Conservation (phyloP, 2,329 filamentous ascomycete species). For the Zasmidium angulare region DNA sequence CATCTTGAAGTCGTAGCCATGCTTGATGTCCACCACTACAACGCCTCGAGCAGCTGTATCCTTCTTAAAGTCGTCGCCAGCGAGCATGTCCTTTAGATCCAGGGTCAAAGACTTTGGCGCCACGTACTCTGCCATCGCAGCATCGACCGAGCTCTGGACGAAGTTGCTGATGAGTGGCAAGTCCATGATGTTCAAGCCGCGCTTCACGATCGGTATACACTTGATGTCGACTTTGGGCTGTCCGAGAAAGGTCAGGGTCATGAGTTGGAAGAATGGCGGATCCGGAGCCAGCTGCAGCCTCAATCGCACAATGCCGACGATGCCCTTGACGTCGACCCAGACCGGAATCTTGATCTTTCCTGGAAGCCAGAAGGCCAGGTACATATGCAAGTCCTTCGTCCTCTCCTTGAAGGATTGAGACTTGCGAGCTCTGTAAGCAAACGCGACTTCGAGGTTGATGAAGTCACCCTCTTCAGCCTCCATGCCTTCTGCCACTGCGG, state of each 20-base stretch:
- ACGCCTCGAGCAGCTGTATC: constrained; percentile 66
- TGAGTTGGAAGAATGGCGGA: constrained; percentile 74
- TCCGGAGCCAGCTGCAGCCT: constrained; percentile 73
- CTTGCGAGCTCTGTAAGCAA: constrained; percentile 68
- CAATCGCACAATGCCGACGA: constrained; percentile 68
- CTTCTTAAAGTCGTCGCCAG: constrained; percentile 77
- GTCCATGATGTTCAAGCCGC: constrained; percentile 71
- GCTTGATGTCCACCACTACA: constrained; percentile 64
- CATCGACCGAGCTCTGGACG: constrained; percentile 71
- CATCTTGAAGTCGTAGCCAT: constrained; percentile 69
- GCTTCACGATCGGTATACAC: constrained; percentile 68
- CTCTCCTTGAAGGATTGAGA: constrained; percentile 59
- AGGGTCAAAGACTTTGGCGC: constrained; percentile 73
- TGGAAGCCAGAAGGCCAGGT: constrained; percentile 65
- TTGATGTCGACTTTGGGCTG: constrained; percentile 71
- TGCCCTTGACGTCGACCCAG: constrained; percentile 72
- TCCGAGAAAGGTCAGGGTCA: constrained; percentile 71
- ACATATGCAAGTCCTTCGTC: constrained; percentile 71
- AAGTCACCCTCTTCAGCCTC: constrained; percentile 77
- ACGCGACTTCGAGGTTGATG: constrained; percentile 72
- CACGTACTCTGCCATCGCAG: constrained; percentile 72
- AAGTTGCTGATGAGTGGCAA: constrained; percentile 73
- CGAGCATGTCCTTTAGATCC: constrained; percentile 73
- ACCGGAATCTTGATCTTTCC: constrained; percentile 59
- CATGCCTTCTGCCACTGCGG: constrained; percentile 58